phyloP scores from a whole-genome alignment of 345 rosid species.

The Geranium rotundifolium region DNA sequence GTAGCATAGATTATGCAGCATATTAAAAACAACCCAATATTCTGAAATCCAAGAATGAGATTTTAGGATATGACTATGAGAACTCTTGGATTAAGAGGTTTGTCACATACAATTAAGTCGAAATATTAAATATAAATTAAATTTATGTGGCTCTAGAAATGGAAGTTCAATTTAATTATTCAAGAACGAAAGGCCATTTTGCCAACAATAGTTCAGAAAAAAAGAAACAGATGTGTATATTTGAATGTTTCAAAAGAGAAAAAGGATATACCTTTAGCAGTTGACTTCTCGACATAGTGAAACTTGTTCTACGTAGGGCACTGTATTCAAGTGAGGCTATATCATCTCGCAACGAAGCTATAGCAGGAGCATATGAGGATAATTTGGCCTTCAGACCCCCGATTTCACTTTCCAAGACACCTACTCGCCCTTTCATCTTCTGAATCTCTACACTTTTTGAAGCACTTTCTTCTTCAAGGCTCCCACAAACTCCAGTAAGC shows the following conservation, averaged over 20 bases:
- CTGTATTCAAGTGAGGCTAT: constrained; percentile 45
- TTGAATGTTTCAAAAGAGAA: neutral
- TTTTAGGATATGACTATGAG: neutral
- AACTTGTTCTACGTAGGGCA: constrained; percentile 21
- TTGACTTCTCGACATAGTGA: constrained; percentile 6
- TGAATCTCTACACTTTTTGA: constrained; percentile 32
- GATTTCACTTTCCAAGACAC: constrained; percentile 46
- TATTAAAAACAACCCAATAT: no score
- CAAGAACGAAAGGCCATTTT: no score
- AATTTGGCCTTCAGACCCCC: constrained; percentile 43
- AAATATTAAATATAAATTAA: no score
- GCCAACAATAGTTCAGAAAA: no score
- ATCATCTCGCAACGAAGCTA: constrained; percentile 43
- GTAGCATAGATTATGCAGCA: no score
- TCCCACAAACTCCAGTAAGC: constrained; percentile 40
- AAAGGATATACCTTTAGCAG: constrained; percentile 24
- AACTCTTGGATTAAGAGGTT: neutral
- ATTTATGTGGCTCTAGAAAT: neutral
- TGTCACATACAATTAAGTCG: neutral
- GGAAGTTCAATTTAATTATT: neutral
- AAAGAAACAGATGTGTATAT: neutral
- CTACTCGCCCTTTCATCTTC: constrained; percentile 53
- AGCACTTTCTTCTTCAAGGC: constrained; percentile 36
- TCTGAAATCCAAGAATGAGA: no score
- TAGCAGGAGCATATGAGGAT: constrained; percentile 45